phyloP scores from a whole-genome alignment of 352 stramenopile genomes.

The Saprolegnia parasitica region DNA sequence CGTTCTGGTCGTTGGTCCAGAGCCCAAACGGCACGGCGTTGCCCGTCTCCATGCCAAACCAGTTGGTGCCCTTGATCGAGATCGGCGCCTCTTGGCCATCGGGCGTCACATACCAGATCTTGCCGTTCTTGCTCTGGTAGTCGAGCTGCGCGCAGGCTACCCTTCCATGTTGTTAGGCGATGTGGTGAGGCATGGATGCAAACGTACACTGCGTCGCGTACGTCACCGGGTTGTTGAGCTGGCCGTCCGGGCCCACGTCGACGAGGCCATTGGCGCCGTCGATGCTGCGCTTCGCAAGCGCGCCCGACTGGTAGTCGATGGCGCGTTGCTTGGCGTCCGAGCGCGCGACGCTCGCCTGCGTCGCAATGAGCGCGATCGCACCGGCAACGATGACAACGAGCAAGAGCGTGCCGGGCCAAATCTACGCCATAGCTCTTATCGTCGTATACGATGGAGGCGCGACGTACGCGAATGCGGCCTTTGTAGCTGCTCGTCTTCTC shows the following conservation, averaged over 20 bases:
- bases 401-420: conserved; percentile 54
- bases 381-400: conserved; percentile 42
- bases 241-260: conserved; percentile 27
- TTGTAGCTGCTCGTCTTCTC: conserved; percentile 51
- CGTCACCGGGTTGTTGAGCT: conserved; percentile 33
- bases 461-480: conserved; percentile 49
- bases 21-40: conserved; percentile 64
- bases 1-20: conserved; percentile 71
- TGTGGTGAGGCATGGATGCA: neutral
- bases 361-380: conserved; percentile 45
- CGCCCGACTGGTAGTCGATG: neutral
- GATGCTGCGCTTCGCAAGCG: conserved; percentile 10
- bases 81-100: conserved; percentile 56
- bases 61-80: conserved; percentile 62
- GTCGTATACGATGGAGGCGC: neutral
- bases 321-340: conserved; percentile 29
- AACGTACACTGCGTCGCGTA: conserved; percentile 26
- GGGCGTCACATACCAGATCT: conserved; percentile 39
- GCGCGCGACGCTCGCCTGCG: conserved; percentile 40
- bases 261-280: conserved; percentile 16
- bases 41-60: conserved; percentile 73
- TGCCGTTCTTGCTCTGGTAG: conserved; percentile 58
- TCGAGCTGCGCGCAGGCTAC: conserved; percentile 47
- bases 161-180: neutral
- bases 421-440: conserved; percentile 31